Percentiles rank a stretch among this genome's conserved stretches.
These are phyloP conservation scores for Curvularia hawaiiensis DNA, from an alignment of 2,329 filamentous ascomycete species.

Conservation along the genomic window DNA sequence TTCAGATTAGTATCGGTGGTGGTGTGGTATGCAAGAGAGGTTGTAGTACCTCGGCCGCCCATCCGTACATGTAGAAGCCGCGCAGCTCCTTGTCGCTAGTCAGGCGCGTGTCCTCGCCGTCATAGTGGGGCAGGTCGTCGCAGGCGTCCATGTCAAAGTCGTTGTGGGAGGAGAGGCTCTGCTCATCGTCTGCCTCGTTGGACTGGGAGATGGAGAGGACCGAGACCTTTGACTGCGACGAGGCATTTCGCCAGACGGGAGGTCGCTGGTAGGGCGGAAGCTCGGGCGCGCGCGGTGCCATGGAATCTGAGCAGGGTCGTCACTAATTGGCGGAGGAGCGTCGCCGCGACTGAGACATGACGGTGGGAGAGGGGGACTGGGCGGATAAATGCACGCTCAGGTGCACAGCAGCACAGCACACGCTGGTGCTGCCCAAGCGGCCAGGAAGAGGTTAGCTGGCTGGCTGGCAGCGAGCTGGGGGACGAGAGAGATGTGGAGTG, in stretches of 20 bases:
- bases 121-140: conserved; percentile 61
- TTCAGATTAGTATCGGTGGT: conserved; percentile 6
- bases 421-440: conserved; percentile 1
- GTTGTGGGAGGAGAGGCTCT: conserved; percentile 41
- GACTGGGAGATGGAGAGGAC: conserved; percentile 43
- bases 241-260: conserved; percentile 37
- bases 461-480: conserved; percentile 9
- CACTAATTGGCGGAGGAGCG: conserved; percentile 35
- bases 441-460: conserved; percentile 3
- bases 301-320: conserved; percentile 19
- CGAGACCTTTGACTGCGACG: conserved; percentile 43
- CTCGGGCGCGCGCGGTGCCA: conserved; percentile 40
- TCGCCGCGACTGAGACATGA: conserved; percentile 29
- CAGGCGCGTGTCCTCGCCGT: conserved; percentile 83
- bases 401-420: neutral
- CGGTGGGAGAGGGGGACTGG: neutral
- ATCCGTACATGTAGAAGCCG: conserved; percentile 96
- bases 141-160: conserved; percentile 44
- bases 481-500: conserved; percentile 13
- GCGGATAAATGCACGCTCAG: conserved; percentile 9
- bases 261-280: conserved; percentile 29
- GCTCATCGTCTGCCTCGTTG: conserved; percentile 54
- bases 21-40: neutral
- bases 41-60: conserved; percentile 74
- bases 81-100: conserved; percentile 86